Base-by-base conservation (phyloP, 2,329 filamentous ascomycete genomes). In the Fusarium euwallaceae region DNA sequence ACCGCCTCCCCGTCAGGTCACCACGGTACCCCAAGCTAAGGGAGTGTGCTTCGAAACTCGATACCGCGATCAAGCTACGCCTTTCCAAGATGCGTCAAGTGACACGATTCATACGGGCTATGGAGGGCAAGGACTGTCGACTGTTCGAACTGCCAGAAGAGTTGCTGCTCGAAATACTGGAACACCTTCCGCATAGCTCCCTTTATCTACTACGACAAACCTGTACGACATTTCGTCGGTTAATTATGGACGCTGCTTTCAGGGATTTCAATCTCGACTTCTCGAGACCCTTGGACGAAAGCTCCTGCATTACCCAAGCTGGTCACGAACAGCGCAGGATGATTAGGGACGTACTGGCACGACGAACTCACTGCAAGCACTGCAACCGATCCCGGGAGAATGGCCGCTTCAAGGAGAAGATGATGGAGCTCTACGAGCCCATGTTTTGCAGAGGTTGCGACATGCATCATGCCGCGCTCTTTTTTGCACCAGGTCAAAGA, bases 151-250 rank as follows among this genome's bases (percentile, higher is more conserved):
- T 37, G 60, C 43, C 45, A 22, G 6, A 61, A 9, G 69, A 71
- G 36, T 2, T 71, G 8, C 16, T 71, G 8, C 37, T 70, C 12
- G 17, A 70, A 17, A 70, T 70, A 29, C 59, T 67, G 62, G 16
- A 22, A 6, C 20, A 34, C 48, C 67, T 70, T 22, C 43, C 67
- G 3, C 62, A 70, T 1, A 64, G 62, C 37, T 27, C 41, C 12
- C 22, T 70, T 2, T 71, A 64, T 11, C 17, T 63, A 0, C 43
- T 70, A 24, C 69, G 69, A 1, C 67, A 71, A 22, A 67, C 62
- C 2, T 67, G 62, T 12, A 24, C 48, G 10, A 55, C n/a, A 11
- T 61, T 67, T 10, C 63, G 12, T 8, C 51, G 43, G 17, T 17
- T 70, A 4, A 56, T 63, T 11, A 36, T 17, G 11, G 27, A 51